Conservation (phyloP, 768 basidiomycete species). For the Phylloporus sp. region DNA sequence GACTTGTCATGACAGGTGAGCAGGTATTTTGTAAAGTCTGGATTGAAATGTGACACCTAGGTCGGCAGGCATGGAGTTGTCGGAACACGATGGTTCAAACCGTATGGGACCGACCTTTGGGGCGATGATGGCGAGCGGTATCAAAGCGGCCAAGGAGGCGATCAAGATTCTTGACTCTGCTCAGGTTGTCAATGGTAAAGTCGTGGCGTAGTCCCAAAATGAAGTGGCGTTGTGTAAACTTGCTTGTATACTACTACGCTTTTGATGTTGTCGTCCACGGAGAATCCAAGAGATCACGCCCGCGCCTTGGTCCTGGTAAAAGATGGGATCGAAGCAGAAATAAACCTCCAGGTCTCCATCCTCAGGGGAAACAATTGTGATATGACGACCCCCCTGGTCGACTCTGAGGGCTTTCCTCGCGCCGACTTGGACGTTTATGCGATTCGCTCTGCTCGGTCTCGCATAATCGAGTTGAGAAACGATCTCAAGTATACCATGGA, state of each 20-base stretch:
- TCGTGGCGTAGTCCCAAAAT: conserved; percentile 34
- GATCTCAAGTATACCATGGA: conserved; percentile 65
- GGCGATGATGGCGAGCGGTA: conserved; percentile 73
- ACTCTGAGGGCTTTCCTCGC: conserved; percentile 84
- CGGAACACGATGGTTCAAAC: conserved; percentile 75
- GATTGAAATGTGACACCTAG: background rate
- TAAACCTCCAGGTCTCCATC: conserved; percentile 56
- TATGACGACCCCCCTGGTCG: conserved; percentile 73
- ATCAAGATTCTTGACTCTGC: conserved; percentile 46
- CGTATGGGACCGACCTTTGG: conserved; percentile 78
- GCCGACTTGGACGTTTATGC: conserved; percentile 82
- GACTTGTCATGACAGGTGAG: conserved; percentile 68
- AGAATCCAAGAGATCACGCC: conserved; percentile 51
- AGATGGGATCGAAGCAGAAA: conserved; percentile 66
- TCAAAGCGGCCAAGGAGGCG: conserved; percentile 66
- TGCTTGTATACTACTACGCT: too few relatives aligned
- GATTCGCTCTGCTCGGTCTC: conserved; percentile 66
- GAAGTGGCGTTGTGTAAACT: too few relatives aligned
- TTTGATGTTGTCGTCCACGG: conserved; percentile 38
- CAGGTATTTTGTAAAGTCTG: conserved; percentile 1
- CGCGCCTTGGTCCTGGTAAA: conserved; percentile 63
- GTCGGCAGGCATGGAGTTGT: conserved; percentile 70
- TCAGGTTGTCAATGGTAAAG: conserved; percentile 49
- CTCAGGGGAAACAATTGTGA: conserved; percentile 59
- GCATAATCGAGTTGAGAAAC: conserved; percentile 78